Evolutionary conservation across 495 filamentous ascomycete genomes (phyloP).

Genomic region (Chaetomidium leptoderma): DNA sequence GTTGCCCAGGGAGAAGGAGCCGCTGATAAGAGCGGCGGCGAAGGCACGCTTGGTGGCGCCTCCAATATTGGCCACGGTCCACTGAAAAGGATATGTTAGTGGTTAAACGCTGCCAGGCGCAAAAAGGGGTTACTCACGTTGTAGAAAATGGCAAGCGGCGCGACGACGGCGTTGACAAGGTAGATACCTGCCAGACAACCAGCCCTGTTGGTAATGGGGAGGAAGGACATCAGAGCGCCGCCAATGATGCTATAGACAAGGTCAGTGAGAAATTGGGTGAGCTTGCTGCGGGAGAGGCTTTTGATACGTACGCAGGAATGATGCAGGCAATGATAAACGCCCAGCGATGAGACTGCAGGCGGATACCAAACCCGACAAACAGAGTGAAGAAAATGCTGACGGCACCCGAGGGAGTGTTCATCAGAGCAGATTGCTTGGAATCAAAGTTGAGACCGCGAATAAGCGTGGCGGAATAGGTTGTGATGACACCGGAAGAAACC

Average conservation of each 20-base stretch:
- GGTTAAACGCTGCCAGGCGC: not conserved
- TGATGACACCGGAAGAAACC: constrained; percentile 57
- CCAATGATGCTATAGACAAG: constrained; percentile 44
- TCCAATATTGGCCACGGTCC: constrained; percentile 37
- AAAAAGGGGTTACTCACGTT: constrained; percentile 23
- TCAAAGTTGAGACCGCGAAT: constrained; percentile 55
- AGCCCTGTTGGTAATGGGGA: constrained; percentile 38
- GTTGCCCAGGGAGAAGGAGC: constrained; percentile 59
- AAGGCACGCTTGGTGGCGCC: constrained; percentile 40
- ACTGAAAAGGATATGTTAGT: constrained; percentile 19
- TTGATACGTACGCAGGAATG: constrained; percentile 30
- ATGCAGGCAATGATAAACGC: constrained; percentile 34
- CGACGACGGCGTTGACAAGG: constrained; percentile 57
- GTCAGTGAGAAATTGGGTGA: constrained; percentile 12
- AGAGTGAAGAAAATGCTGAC: constrained; percentile 54
- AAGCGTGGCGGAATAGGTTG: constrained; percentile 58
- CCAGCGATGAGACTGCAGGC: constrained; percentile 34
- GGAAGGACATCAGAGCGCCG: constrained; percentile 57
- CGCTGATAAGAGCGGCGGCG: constrained; percentile 50
- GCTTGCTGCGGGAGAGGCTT: not conserved
- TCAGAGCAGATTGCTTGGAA: constrained; percentile 50
- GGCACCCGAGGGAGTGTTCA: constrained; percentile 57
- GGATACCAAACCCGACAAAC: constrained; percentile 44
- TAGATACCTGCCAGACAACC: constrained; percentile 61
- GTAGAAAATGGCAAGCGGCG: constrained; percentile 46